Evolutionary conservation across 257 asterid species (phyloP), one percentile per base, ranked within the genome.

Genomic region (Apocynum venetum): DNA sequence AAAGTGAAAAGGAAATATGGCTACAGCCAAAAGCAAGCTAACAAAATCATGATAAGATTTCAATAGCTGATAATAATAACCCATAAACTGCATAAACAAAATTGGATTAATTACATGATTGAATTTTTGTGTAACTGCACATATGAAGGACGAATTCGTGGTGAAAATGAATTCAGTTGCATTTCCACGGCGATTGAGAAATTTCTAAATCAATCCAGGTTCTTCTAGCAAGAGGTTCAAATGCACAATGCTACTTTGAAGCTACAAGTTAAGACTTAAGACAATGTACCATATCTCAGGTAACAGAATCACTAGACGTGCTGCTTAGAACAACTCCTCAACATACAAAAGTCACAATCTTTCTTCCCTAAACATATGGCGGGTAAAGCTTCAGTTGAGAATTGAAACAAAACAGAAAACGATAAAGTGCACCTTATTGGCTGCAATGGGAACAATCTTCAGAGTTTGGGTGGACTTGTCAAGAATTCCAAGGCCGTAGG

Each of bases 401-500:
- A 53, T 53, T 70, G 11, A 38, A 17, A 47, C 4, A 49, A 2
- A 44, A 40, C 2, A 63, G 15, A 46, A 49, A 70, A 20, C 36
- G 5, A 63, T 1, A 47, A 9, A 31, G 20, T 71, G 36, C 35
- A 90, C 93, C 89, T 85, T 84, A 71, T 90, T 89, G 49, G 92
- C 85, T 10, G 81, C 81, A 64, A 79, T 44, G 19, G 84, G 98
- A 63, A 91, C 91, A 79, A 91, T 82, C 80, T 85, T 93, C 74
- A 91, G 76, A 48, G 89, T 85, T 57, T 84, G 84, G 12, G 91
- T 85, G 43, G 82, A 79, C 87, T 91, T 93, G 79, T 93, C 97
- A 41, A 93, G 69, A 55, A 93, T 85, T 10, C 94, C 97, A 43
- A 93, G 94, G 53, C 92, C 88, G 56, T 88, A 93, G 80, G 85